Evolutionary conservation across 768 basidiomycete species (phyloP).

Genomic region (Boletus coccyginus): DNA sequence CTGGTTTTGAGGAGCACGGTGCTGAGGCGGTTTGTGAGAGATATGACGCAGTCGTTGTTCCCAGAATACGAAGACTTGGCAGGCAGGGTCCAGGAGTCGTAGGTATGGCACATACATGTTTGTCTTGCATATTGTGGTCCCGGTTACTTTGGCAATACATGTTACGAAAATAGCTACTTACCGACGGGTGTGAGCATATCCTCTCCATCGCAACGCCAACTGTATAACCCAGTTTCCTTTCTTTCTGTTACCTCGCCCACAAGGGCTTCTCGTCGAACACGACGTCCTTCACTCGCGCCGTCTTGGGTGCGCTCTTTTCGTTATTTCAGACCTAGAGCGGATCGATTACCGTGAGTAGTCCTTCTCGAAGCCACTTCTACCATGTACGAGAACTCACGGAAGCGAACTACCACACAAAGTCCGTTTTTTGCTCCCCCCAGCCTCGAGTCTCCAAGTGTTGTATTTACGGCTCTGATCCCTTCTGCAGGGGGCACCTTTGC

Average conservation of each 20-base stretch:
- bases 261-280: constrained; percentile 1
- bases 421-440: not conserved
- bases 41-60: constrained; percentile 26
- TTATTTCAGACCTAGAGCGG: not conserved
- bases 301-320: not conserved
- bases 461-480: constrained; percentile 12
- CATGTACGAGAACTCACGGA: constrained; percentile 13
- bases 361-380: not conserved
- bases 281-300: constrained; percentile 9
- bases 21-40: constrained; percentile 18
- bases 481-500: constrained; percentile 20
- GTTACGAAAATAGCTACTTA: not conserved
- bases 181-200: not conserved
- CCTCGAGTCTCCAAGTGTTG: not conserved
- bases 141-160: not conserved
- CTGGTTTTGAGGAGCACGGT: constrained; percentile 21
- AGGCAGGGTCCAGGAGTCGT: constrained; percentile 1
- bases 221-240: not conserved
- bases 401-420: constrained; percentile 16
- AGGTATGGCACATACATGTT: too few species aligned
- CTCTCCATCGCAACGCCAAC: constrained; percentile 15
- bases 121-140: not conserved
- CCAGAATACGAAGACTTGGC: constrained; percentile 27
- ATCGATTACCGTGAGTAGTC: constrained; percentile 11
- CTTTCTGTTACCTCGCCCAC: not conserved